Conservation (phyloP, 257 asterid species). For the Cinchona pubescens region DNA sequence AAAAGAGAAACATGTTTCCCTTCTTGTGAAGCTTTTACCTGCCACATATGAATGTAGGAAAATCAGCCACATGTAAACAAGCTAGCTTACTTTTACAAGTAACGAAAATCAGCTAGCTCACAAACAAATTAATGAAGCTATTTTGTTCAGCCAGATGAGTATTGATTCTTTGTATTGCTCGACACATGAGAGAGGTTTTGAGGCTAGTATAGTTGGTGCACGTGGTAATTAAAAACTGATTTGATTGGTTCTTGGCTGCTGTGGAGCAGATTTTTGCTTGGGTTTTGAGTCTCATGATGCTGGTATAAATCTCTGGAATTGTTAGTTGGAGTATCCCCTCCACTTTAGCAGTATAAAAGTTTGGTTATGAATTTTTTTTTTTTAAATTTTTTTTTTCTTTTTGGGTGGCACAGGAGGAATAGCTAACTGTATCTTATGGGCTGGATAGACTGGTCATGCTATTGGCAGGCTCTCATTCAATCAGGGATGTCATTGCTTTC, state of each 20-base stretch:
- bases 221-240: background rate
- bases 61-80: background rate
- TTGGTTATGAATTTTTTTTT: background rate
- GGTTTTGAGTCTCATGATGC: background rate
- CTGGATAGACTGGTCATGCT: constrained; percentile 87
- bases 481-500: constrained; percentile 92
- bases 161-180: background rate
- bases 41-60: background rate
- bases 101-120: background rate
- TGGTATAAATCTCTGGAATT: background rate
- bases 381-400: background rate
- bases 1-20: background rate
- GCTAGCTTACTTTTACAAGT: background rate
- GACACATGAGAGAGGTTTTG: background rate
- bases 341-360: background rate
- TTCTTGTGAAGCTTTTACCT: background rate
- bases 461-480: constrained; percentile 70
- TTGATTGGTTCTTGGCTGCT: background rate
- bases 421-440: constrained; percentile 87
- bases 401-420: constrained; percentile 79
- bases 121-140: background rate
- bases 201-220: background rate
- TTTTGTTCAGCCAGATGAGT: background rate
- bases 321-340: background rate
- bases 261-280: background rate